These are phyloP conservation scores for Zelopaecilomyces penicillatus DNA, from an alignment of 2,329 filamentous ascomycete genomes.

Conservation along the genomic window DNA sequence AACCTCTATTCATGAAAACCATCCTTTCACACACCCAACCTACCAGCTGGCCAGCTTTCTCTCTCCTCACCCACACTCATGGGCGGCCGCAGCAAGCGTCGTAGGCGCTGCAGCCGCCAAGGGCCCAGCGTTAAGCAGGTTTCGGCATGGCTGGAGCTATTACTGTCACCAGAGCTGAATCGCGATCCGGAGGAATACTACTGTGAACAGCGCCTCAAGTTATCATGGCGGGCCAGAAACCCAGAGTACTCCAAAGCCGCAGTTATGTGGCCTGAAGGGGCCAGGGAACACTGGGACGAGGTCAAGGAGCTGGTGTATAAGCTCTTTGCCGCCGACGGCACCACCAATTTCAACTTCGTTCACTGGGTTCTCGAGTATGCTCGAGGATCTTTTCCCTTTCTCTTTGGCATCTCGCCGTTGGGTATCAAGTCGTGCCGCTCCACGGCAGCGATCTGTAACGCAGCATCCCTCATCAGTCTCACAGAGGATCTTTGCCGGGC, in stretches of 20 bases:
- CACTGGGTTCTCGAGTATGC: constrained; percentile 30
- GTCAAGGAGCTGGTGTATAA: constrained; percentile 16
- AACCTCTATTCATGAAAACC: too few relatives aligned
- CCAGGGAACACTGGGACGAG: constrained; percentile 19
- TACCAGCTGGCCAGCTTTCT: too few relatives aligned
- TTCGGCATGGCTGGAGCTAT: constrained; percentile 1
- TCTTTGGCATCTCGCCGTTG: constrained; percentile 3
- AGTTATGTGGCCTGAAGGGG: constrained; percentile 18
- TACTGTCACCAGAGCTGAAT: constrained; percentile 4
- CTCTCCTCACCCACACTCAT: too few relatives aligned
- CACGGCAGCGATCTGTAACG: constrained; percentile 9
- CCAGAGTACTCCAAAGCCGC: constrained; percentile 21
- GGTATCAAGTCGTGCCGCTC: constrained; percentile 6
- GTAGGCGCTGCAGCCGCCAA: too few relatives aligned
- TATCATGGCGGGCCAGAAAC: constrained; percentile 14
- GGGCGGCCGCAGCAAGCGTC: too few relatives aligned
- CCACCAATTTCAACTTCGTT: constrained; percentile 22
- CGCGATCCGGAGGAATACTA: constrained; percentile 17
- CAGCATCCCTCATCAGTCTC: constrained; percentile 18
- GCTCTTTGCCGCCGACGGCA: constrained; percentile 17
- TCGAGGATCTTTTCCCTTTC: constrained; percentile 19
- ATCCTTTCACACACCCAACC: too few relatives aligned
- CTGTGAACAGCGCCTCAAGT: constrained; percentile 15
- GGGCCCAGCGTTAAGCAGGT: too few relatives aligned
- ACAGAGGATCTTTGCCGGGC: constrained; percentile 21